Base-by-base conservation (phyloP, 306 rosid genomes). In the Cucurbita pepo region DNA sequence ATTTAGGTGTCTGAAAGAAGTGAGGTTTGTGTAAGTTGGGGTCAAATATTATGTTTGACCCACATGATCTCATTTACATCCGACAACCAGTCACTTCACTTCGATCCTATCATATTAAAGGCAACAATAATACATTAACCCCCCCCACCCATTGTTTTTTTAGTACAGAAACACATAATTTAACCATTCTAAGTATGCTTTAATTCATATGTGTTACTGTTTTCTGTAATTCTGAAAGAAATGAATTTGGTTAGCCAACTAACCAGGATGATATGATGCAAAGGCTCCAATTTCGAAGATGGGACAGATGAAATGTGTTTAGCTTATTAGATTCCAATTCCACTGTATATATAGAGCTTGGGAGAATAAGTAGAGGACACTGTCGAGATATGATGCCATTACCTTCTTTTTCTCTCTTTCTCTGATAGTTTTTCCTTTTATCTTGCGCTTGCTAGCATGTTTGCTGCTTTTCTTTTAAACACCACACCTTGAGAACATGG, bases 61-160 rank as follows among this genome's bases (percentile, higher is more conserved):
- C 69, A 38, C 69, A 62, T 62, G 69, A 62, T 62, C 69, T 62
- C 38, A 40, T 64, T 64, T 36, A 64, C 71, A 64, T 64, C 71
- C 52, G 52, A 43, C 53, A 43, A 5, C 52, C 52, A 64, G 53
- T 43, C 52, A 64, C 36, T 19, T 43, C 50, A 62, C 69, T 60
- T 60, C 36, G 66, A 37, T 60, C 6, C 66, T 60, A 60, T 13
- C 36, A 36, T 62, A 62, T 38, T 38, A 38, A 62, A 45, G 45
- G 50, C 25, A 62, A 62, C 7, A 16, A 62, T 62, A 62, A 62
- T 62, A 40, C 69, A 38, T 15, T 37, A 62, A 62, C 8, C 19
- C n/a, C 19, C n/a, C 52, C 5, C n/a, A 64, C 52, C 10, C n/a
- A 64, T 64, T 62, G 51, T 15, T 11, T 65, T 65, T 65, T 65